These are phyloP conservation scores for Butyriboletus appendiculatus DNA, from an alignment of 1,284 basidiomycete species.

Conservation along the genomic window DNA sequence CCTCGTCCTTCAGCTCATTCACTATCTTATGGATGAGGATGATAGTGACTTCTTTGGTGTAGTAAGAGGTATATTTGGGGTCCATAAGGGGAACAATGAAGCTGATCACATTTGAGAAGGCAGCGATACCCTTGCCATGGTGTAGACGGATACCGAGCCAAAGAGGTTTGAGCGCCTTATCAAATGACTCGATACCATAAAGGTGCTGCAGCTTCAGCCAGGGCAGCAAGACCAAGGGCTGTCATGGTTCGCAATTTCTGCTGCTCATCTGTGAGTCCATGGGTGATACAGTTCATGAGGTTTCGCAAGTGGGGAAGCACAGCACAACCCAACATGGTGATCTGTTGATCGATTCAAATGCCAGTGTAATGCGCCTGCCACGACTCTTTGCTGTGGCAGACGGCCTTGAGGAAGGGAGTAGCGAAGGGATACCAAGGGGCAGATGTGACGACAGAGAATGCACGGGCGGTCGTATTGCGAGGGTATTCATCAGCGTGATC, in stretches of 20 bases:
- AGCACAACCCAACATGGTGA: constrained; percentile 99
- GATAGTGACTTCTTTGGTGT: no score
- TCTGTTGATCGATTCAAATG: constrained; percentile 99
- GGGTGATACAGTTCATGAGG: constrained; percentile 94
- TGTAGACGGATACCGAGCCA: constrained; percentile 99
- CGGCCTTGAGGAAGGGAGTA: constrained; percentile 97
- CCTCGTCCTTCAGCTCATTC: constrained; percentile 96
- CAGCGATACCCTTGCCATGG: constrained; percentile 97
- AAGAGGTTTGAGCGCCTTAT: constrained; percentile 96
- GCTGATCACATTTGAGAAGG: constrained; percentile 98
- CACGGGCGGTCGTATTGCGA: constrained; percentile 97
- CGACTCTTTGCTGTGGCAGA: constrained; percentile 98
- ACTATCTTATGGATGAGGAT: no score
- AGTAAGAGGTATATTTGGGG: constrained; percentile 97
- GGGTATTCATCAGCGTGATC: constrained; percentile 99
- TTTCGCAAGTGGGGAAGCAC: constrained; percentile 96
- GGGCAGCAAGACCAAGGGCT: constrained; percentile 91
- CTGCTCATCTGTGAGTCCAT: constrained; percentile 96
- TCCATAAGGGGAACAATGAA: constrained; percentile 99
- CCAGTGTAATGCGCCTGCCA: constrained; percentile 99
- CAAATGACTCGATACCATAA: constrained; percentile 99
- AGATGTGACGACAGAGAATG: constrained; percentile 98
- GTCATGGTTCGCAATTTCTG: constrained; percentile 99
- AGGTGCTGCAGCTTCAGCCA: constrained; percentile 96
- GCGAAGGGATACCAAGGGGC: constrained; percentile 98